These are phyloP conservation scores for Hypericum perforatum DNA, from an alignment of 345 rosid species.

Conservation along the genomic window DNA sequence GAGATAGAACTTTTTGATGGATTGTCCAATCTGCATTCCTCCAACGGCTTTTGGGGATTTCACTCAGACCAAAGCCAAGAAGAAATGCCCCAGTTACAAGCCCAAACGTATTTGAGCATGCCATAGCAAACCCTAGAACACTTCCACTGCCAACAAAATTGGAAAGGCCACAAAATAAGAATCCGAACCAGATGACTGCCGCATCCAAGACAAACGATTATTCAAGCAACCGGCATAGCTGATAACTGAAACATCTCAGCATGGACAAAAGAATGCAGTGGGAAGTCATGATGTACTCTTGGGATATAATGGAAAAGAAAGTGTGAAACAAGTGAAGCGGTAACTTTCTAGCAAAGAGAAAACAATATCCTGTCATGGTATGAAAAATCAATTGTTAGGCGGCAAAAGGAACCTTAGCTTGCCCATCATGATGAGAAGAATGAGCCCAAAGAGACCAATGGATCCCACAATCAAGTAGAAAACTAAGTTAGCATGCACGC, in stretches of 20 bases:
- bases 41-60: slow-evolving; percentile 88
- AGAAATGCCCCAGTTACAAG: slow-evolving; percentile 98
- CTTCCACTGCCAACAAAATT: slow-evolving; percentile 28
- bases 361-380: not conserved
- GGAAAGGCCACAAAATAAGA: slow-evolving; percentile 3
- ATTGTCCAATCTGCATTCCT: slow-evolving; percentile 84
- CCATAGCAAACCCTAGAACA: slow-evolving; percentile 93
- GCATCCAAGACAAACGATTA: not conserved
- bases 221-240: not conserved
- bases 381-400: slow-evolving; percentile 6
- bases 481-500: slow-evolving; percentile 79
- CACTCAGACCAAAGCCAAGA: slow-evolving; percentile 97
- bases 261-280: not conserved
- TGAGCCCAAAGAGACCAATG: slow-evolving; percentile 81
- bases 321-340: slow-evolving; percentile 1
- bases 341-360: not conserved
- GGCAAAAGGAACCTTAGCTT: slow-evolving; percentile 35
- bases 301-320: not conserved
- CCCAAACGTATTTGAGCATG: slow-evolving; percentile 96
- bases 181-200: not conserved
- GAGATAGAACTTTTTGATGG: slow-evolving; percentile 95
- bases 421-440: slow-evolving; percentile 72
- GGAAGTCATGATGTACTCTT: slow-evolving; percentile 1
- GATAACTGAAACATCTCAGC: slow-evolving; percentile 5
- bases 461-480: slow-evolving; percentile 87